Base-by-base conservation (phyloP, 169 alveolate genomes). In the Eimeria zaria region DNA sequence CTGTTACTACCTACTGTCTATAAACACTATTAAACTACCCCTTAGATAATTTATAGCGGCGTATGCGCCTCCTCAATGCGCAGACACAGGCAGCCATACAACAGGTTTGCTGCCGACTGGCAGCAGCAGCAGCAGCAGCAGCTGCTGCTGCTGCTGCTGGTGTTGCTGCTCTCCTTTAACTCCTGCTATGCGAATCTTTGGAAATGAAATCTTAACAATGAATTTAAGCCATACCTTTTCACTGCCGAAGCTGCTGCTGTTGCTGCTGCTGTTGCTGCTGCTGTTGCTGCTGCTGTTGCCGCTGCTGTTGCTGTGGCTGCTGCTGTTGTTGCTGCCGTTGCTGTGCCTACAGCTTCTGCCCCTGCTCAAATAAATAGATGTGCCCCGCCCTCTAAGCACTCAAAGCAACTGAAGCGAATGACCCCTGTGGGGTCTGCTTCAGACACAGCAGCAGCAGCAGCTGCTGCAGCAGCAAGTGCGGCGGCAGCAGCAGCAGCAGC, bases 401-500 rank as follows among this genome's bases (percentile, higher is more conserved):
- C 62, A 53, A 53, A 53, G 33, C 1, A n/a, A 64, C 74, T n/a
- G n/a, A n/a, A n/a, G n/a, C n/a, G n/a, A n/a, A n/a, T n/a, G n/a
- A 64, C 20, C 74, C 1, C 41, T n/a, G 36, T 20, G 20, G 2
- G 20, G 9, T 64, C 74, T 24, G 20, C 30, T 16, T 64, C 9
- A 0, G 12, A 64, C 36, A n/a, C 20, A 11, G 74, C 74, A 24
- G 74, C 74, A 20, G 74, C n/a, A 64, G 74, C 74, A 64, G 74
- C 74, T 18, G 11, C 74, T 16, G 30, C 74, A 64, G 11, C 74
- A 64, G 74, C 74, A 64, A 64, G 36, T 18, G 41, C 36, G 20
- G 12, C 74, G 30, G 74, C 74, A 64, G 74, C 74, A 64, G 74
- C 74, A 64, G 74, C 74, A 64, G 36, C 39, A 64, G n/a, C n/a